phyloP scores from a whole-genome alignment of 306 rosid species.

The Rubus parviflorus region DNA sequence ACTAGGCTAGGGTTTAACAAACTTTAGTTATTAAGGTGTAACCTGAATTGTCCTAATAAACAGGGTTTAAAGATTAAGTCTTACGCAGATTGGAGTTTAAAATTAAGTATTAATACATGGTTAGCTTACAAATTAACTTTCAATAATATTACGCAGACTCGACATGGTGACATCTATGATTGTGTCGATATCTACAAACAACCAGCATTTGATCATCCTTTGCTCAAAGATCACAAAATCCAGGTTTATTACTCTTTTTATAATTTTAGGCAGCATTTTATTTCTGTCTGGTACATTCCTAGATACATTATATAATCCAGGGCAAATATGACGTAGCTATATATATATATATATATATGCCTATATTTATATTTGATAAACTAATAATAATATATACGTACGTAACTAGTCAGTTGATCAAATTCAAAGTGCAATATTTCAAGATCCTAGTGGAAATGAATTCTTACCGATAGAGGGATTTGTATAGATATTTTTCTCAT shows the following conservation, averaged over 20 bases:
- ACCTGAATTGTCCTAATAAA: not conserved
- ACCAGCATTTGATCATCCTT: not conserved
- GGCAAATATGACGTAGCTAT: no score
- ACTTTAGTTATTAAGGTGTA: no score
- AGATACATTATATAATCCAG: no score
- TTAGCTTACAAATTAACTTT: not conserved
- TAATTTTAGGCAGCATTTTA: no score
- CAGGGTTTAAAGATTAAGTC: not conserved
- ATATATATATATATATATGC: no score
- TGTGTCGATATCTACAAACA: not conserved
- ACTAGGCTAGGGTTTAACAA: not conserved
- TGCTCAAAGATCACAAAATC: conserved; percentile 2
- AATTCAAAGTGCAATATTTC: no score
- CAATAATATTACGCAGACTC: not conserved
- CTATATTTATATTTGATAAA: no score
- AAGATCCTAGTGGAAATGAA: not conserved
- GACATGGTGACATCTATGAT: not conserved
- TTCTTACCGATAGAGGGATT: not conserved
- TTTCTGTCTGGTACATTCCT: no score
- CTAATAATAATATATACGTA: no score
- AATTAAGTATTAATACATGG: not conserved
- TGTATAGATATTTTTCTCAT: not conserved
- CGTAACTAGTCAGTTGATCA: not conserved
- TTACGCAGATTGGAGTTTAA: no score
- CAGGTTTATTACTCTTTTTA: not conserved